Conservation (phyloP, 768 basidiomycete genomes). For the Leccinum rimulosum region DNA sequence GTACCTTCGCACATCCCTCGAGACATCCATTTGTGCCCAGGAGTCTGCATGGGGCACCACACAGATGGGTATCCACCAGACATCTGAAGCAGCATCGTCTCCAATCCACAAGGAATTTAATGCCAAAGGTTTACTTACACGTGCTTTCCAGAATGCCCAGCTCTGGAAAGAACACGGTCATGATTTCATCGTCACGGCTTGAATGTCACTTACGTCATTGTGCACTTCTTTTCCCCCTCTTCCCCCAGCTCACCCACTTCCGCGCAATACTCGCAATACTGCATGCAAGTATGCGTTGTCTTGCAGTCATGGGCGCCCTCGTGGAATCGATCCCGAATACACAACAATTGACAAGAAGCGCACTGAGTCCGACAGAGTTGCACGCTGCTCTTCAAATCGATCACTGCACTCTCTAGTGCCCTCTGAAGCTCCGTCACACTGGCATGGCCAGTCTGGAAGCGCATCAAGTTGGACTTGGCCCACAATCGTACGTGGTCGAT, state of each 20-base stretch:
- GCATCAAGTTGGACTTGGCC: conserved; percentile 46
- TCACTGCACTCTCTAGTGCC: conserved; percentile 38
- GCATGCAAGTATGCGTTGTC: conserved; percentile 46
- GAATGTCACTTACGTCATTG: conserved; percentile 40
- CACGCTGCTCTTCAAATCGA: conserved; percentile 47
- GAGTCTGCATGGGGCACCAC: conserved; percentile 50
- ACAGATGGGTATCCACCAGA: conserved; percentile 49
- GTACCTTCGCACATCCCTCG: conserved; percentile 50
- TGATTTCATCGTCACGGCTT: background rate
- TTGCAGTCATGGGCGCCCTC: conserved; percentile 46
- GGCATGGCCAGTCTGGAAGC: conserved; percentile 47
- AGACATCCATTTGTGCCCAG: conserved; percentile 50
- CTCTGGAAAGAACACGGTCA: conserved; percentile 32
- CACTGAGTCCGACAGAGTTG: conserved; percentile 55
- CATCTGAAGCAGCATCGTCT: conserved; percentile 38
- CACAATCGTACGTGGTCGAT: conserved; percentile 48
- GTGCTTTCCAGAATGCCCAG: conserved; percentile 54
- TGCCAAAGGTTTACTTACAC: conserved; percentile 41
- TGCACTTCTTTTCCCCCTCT: conserved; percentile 38
- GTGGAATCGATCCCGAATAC: conserved; percentile 47
- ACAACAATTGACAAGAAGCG: conserved; percentile 45
- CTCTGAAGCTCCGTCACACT: conserved; percentile 45
- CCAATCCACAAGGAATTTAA: background rate
- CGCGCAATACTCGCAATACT: conserved; percentile 42
- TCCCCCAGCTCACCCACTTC: conserved; percentile 31